A percentile compares a stretch with the other conserved stretches of the same genome.
phyloP scores from a whole-genome alignment of 495 filamentous ascomycete genomes.

The Penicillium bovifimosum region DNA sequence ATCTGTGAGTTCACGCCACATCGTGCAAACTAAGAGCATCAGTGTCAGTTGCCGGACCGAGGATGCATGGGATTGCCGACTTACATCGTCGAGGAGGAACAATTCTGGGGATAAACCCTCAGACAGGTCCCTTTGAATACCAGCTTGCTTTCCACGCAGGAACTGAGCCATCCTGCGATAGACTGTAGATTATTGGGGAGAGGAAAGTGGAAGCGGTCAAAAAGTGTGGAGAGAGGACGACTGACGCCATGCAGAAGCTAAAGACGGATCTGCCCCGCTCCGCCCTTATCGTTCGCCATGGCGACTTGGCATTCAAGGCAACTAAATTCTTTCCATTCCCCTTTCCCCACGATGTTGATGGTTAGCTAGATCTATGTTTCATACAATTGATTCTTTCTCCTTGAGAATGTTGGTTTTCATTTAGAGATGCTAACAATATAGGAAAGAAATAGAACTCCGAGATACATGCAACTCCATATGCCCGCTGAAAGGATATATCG shows the following conservation, averaged over 20 bases:
- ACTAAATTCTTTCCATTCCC: neutral
- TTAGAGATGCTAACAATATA: neutral
- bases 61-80: constrained; percentile 27
- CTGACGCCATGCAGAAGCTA: constrained; percentile 29
- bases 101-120: constrained; percentile 65
- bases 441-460: neutral
- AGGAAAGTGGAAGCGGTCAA: constrained; percentile 11
- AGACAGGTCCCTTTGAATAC: constrained; percentile 85
- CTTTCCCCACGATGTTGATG: neutral
- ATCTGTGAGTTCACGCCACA: constrained; percentile 88
- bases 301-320: neutral
- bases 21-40: constrained; percentile 54
- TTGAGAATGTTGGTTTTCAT: neutral
- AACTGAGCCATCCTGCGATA: constrained; percentile 66
- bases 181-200: constrained; percentile 2
- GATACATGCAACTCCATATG: constrained; percentile 15
- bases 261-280: constrained; percentile 27
- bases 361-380: neutral
- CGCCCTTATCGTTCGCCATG: constrained; percentile 12
- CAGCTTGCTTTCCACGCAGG: constrained; percentile 85
- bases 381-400: neutral
- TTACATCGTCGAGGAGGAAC: constrained; percentile 77
- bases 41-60: constrained; percentile 21
- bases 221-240: constrained; percentile 15
- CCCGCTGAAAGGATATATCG: neutral